Conservation (phyloP, 2,329 filamentous ascomycete genomes). For the Microcyclospora pomicola region DNA sequence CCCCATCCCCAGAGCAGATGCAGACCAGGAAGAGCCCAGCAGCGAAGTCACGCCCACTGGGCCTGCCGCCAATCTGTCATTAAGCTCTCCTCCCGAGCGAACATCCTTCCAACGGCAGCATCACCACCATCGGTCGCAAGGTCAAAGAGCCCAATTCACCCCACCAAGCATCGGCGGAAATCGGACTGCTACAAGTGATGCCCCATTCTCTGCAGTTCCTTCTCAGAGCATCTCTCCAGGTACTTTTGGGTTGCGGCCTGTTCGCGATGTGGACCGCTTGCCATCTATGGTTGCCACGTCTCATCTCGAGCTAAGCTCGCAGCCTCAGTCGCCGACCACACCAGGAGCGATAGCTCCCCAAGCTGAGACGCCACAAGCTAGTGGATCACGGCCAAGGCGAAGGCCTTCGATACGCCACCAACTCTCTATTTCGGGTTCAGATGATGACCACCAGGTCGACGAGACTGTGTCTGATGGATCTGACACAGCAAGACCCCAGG, state of each 20-base stretch:
- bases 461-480: slow-evolving; percentile 69
- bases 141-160: slow-evolving; percentile 19
- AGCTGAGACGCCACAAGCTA: slow-evolving; percentile 31
- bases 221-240: slow-evolving; percentile 15
- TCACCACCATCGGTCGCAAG: slow-evolving; percentile 35
- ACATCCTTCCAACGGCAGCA: slow-evolving; percentile 48
- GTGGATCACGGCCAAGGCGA: slow-evolving; percentile 45
- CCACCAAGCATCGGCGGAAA: slow-evolving; percentile 21
- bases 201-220: slow-evolving; percentile 17
- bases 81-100: slow-evolving; percentile 59
- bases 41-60: slow-evolving; percentile 48
- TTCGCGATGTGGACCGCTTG: slow-evolving; percentile 68
- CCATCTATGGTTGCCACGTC: slow-evolving; percentile 66
- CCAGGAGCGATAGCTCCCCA: slow-evolving; percentile 54
- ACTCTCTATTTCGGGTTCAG: slow-evolving; percentile 70
- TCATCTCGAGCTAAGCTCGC: slow-evolving; percentile 60
- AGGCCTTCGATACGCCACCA: slow-evolving; percentile 83
- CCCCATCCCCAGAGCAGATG: slow-evolving; percentile 38
- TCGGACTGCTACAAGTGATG: no score
- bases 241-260: slow-evolving; percentile 55
- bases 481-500: slow-evolving; percentile 54
- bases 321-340: slow-evolving; percentile 82
- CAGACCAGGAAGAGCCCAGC: slow-evolving; percentile 35
- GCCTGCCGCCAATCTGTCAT: slow-evolving; percentile 39
- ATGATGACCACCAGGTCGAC: slow-evolving; percentile 74